Evolutionary conservation across 164 flowering plant species (phyloP), one percentile per base, ranked within the genome.

Genomic region (Stephania japonica): DNA sequence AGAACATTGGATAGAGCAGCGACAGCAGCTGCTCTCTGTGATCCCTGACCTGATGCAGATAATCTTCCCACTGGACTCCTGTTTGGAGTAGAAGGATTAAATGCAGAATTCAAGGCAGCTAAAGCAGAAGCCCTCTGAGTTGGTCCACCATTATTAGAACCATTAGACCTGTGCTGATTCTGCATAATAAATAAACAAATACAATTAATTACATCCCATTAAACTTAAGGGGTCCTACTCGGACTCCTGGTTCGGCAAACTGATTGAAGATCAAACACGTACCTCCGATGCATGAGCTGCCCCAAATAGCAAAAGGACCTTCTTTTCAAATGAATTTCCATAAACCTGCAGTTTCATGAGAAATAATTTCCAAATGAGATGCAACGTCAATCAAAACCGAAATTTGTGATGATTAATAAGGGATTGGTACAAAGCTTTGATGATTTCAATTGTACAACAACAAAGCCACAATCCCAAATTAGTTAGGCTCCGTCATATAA

Each of bases 11-110:
- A 95, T 73, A 95, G 89, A 76, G 99, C 98, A 75, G 99, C 98
- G 56, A 95, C 91, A 26, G 99, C 99, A 78, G 99, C 99, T 71
- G 99, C 99, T 86, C 99, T 90, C 76, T 95, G 99, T 71, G 99
- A 90, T 74, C 38, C 38, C 38, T 32, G 38, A 32, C 86, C 68
- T 24, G 73, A 7, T 2, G 78, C 76, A 68, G 85, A 74, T 70
- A 86, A 71, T 80, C 78, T 87, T 23, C 86, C 56, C 68, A 81
- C 68, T 67, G 89, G 26, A 50, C 64, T 65, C 83, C 79, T 91
- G 23, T 78, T 43, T 68, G 76, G 85, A 59, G 91, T 69, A 3
- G 95, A 83, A 69, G 99, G 87, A 77, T 74, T 92, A 74, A 94
- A 94, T 62, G 99, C 99, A 79, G 87, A 82, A 64, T 83, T 72